Evolutionary conservation across 768 basidiomycete species (phyloP).

Genomic region (Lactifluus pinguis): DNA sequence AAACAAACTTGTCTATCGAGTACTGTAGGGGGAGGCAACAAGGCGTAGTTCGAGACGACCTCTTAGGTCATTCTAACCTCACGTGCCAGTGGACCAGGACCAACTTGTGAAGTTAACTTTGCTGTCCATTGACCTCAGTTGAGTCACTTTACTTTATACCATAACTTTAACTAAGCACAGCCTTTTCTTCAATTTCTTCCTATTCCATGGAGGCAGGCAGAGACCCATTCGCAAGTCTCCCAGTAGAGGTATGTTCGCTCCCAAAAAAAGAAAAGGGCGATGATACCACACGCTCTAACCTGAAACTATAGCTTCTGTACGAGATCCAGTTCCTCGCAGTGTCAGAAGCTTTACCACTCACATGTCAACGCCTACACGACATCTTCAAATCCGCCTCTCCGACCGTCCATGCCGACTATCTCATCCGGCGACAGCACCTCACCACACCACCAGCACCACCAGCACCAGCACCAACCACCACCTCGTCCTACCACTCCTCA

Average conservation of each 20-base stretch:
- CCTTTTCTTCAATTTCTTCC: no score
- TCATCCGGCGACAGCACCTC: constrained; percentile 31
- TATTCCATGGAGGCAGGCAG: neutral
- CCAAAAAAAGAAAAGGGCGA: neutral
- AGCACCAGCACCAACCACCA: neutral
- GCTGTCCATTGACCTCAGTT: no score
- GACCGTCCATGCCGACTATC: constrained; percentile 58
- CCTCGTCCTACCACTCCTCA: neutral
- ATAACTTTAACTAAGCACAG: no score
- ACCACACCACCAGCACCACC: neutral
- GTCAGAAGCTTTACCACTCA: constrained; percentile 52
- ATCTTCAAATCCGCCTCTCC: constrained; percentile 49
- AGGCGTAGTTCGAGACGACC: no score
- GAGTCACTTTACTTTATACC: no score
- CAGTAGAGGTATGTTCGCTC: constrained; percentile 1
- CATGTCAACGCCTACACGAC: constrained; percentile 42
- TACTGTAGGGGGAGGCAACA: no score
- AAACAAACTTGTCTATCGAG: no score
- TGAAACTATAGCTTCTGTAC: constrained; percentile 53
- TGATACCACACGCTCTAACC: no score
- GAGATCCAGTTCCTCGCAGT: constrained; percentile 66
- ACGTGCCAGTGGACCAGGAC: no score
- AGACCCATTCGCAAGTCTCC: constrained; percentile 4
- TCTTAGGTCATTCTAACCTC: no score
- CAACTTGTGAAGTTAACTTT: no score